These are phyloP conservation scores for Penicillium sp. DNA, from an alignment of 2,329 filamentous ascomycete species.

Conservation along the genomic window DNA sequence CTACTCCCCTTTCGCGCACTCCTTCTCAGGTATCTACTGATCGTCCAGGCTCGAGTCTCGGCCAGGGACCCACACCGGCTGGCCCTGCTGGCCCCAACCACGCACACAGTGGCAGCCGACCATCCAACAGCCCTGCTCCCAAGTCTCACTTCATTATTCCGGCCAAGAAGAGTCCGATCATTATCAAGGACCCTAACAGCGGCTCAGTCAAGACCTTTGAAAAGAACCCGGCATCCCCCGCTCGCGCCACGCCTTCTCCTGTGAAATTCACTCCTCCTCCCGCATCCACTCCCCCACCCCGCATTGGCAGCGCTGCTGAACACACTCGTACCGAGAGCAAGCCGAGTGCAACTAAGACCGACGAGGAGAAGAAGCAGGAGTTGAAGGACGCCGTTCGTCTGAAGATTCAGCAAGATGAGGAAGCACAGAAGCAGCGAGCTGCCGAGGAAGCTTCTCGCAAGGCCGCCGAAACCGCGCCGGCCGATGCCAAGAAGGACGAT, in stretches of 20 bases:
- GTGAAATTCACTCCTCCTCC: constrained; percentile 64
- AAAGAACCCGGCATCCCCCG: constrained; percentile 62
- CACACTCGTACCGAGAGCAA: constrained; percentile 70
- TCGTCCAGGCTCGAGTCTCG: constrained; percentile 57
- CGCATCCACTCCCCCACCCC: constrained; percentile 76
- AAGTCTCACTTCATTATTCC: constrained; percentile 63
- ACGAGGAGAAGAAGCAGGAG: constrained; percentile 76
- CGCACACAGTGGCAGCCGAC: constrained; percentile 52
- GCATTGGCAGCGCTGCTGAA: constrained; percentile 62
- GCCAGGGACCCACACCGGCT: constrained; percentile 52
- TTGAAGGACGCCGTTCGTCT: constrained; percentile 56
- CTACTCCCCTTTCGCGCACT: constrained; percentile 73
- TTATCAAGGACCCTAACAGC: constrained; percentile 79
- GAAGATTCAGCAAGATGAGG: constrained; percentile 57
- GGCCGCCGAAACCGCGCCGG: constrained; percentile 43
- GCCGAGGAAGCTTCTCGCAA: constrained; percentile 46
- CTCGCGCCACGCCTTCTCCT: constrained; percentile 54
- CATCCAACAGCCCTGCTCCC: constrained; percentile 55
- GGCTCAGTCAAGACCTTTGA: constrained; percentile 69
- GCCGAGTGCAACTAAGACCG: constrained; percentile 58
- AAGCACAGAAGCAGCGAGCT: constrained; percentile 45
- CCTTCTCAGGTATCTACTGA: constrained; percentile 74
- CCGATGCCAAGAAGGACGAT: constrained; percentile 35
- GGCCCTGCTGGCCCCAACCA: constrained; percentile 50
- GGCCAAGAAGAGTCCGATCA: constrained; percentile 67